These are phyloP conservation scores for Mycena indigotica DNA, from an alignment of 768 basidiomycete genomes.

Conservation along the genomic window DNA sequence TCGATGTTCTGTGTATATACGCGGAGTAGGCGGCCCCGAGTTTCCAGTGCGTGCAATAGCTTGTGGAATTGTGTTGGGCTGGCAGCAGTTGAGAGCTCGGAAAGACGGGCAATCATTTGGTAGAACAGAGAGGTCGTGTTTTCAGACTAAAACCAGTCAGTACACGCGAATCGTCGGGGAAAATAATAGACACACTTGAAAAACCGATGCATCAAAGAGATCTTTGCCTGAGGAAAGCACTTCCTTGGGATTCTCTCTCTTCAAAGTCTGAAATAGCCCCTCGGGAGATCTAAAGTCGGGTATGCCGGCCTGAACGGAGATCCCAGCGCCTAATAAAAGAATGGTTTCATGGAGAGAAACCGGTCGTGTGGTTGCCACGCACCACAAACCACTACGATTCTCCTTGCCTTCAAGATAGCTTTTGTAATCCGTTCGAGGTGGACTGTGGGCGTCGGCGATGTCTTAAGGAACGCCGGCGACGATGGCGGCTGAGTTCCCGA, in stretches of 20 bases:
- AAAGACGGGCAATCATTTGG: slow-evolving; percentile 87
- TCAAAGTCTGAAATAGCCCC: slow-evolving; percentile 78
- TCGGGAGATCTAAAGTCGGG: slow-evolving; percentile 86
- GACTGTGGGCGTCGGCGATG: slow-evolving; percentile 44
- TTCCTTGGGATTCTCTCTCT: slow-evolving; percentile 76
- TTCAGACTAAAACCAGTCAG: slow-evolving; percentile 54
- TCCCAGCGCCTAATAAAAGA: slow-evolving; percentile 69
- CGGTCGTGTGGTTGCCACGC: slow-evolving; percentile 33
- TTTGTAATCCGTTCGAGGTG: slow-evolving; percentile 60
- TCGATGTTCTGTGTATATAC: slow-evolving; percentile 97
- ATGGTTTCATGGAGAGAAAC: not conserved
- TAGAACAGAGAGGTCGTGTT: slow-evolving; percentile 77
- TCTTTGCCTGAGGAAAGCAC: slow-evolving; percentile 77
- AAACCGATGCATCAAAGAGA: slow-evolving; percentile 88
- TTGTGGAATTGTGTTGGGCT: slow-evolving; percentile 81
- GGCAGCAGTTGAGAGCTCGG: slow-evolving; percentile 69
- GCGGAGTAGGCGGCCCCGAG: slow-evolving; percentile 73
- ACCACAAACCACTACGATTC: slow-evolving; percentile 89
- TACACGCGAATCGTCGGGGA: not conserved
- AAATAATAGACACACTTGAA: slow-evolving; percentile 59
- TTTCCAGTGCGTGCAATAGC: slow-evolving; percentile 73
- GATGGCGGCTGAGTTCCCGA: slow-evolving; percentile 41
- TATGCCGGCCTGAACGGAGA: slow-evolving; percentile 85
- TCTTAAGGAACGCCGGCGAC: slow-evolving; percentile 59
- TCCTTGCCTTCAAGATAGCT: slow-evolving; percentile 75